Evolutionary conservation across 176 grass and related monocot genomes (phyloP).

Genomic region (Aegilops tauschii): DNA sequence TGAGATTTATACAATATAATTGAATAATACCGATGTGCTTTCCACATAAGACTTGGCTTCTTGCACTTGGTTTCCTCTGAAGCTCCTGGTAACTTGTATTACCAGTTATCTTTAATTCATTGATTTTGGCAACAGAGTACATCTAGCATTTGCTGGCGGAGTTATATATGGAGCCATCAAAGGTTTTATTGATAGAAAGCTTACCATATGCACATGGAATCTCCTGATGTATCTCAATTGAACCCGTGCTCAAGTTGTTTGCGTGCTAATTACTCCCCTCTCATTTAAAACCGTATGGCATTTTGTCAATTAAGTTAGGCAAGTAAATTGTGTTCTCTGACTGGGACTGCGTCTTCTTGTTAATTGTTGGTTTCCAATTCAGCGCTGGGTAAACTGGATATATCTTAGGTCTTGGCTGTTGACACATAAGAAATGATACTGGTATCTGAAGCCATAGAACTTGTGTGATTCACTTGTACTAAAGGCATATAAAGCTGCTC

Average conservation of each 20-base stretch:
- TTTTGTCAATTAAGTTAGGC: neutral
- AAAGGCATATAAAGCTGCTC: neutral
- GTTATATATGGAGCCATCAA: neutral
- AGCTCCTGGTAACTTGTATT: neutral
- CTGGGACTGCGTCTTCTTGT: neutral
- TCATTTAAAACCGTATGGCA: neutral
- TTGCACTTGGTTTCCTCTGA: neutral
- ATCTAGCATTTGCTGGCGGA: neutral
- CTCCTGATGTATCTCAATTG: neutral
- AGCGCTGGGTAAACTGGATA: neutral
- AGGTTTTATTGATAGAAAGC: neutral
- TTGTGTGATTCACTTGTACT: neutral
- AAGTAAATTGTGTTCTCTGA: neutral
- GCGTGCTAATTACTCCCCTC: neutral
- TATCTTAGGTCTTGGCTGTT: slow-evolving; percentile 5
- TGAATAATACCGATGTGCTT: neutral
- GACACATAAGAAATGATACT: neutral
- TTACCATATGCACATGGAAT: neutral
- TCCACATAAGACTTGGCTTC: neutral
- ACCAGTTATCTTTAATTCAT: neutral
- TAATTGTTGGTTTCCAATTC: neutral
- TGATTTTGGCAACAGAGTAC: neutral
- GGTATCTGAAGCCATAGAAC: neutral
- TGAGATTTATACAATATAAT: neutral
- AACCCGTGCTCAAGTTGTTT: neutral